phyloP scores from a whole-genome alignment of 192 early-diverging fungal species.

The Rhizophagus clarus region DNA sequence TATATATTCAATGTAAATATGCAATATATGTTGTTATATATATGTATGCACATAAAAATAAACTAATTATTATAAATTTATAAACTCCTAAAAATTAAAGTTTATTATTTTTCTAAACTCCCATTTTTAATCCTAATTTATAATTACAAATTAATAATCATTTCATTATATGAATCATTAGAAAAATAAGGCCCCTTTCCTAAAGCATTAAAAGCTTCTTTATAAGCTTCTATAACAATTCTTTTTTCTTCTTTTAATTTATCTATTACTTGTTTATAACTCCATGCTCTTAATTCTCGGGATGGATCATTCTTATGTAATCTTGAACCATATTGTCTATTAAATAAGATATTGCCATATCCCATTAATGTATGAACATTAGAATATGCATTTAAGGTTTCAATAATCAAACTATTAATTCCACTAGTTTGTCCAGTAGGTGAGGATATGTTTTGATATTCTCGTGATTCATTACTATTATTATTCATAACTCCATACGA shows the following conservation, averaged over 20 bases:
- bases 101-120: too few species aligned
- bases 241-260: conserved; percentile 24
- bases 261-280: conserved; percentile 16
- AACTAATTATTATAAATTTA: too few species aligned
- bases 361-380: conserved; percentile 28
- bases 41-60: too few species aligned
- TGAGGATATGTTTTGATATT: neutral
- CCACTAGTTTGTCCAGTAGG: neutral
- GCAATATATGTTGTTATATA: too few species aligned
- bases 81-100: too few species aligned
- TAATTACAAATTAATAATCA: neutral
- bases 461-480: neutral
- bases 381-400: conserved; percentile 7
- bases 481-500: neutral
- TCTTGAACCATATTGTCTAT: neutral
- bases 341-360: neutral
- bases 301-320: neutral
- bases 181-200: neutral
- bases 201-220: conserved; percentile 3
- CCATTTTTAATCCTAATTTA: too few species aligned
- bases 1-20: too few species aligned
- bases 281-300: conserved; percentile 19
- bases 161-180: neutral
- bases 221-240: conserved; percentile 16
- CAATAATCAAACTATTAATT: neutral